Base-by-base conservation (phyloP, 139 green algal species). In the Asterochloris erici region DNA sequence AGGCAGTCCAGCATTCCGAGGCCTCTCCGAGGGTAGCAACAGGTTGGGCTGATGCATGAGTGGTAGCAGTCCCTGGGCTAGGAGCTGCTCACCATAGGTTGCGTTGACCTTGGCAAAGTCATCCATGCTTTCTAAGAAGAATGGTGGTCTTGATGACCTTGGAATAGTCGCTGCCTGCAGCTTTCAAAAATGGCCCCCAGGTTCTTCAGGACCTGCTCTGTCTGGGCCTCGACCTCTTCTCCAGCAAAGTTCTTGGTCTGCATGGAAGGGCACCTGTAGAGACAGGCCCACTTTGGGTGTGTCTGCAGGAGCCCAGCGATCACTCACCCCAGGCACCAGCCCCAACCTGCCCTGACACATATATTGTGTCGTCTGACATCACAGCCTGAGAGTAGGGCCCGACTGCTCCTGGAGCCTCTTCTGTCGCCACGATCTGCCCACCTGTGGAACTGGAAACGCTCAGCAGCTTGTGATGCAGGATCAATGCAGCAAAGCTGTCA, bases 91-190 rank as follows among this genome's bases (percentile, higher is more conserved):
- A 90, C 84, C 91, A 79, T 97, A 97, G 24, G 97, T 91, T 16
- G 78, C 93, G 82, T 99, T 99, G 15, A 99, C 94, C n/a, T 89
- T 92, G 17, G 83, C 88, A 88, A 99, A 99, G 87, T 99, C 95
- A 10, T 23, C 86, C 86, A 99, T 98, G 87, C 98, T 93, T 21
- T 89, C 89, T 16, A 95, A 79, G n/a, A 0, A 85, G 28, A 63
- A 99, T 95, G 29, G 95, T 99, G 10, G 96, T 98, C 88, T 99
- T 99, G 19, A 99, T 92, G 9, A 99, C 97, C 27, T 96, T 89
- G 61, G 85, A 79, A 66, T 91, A 98, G 75, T 81, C 83, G 16
- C 90, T 92, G 17, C 97, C 97, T 13, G 91, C 93, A 24, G 90
- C 96, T 63, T 92, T 89, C 6, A 99, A 87, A n/a, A 78, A 99